Percentiles rank a stretch among this genome's conserved stretches.
Evolutionary conservation across 805 yeast species (phyloP).

Genomic region (Candida argentea): DNA sequence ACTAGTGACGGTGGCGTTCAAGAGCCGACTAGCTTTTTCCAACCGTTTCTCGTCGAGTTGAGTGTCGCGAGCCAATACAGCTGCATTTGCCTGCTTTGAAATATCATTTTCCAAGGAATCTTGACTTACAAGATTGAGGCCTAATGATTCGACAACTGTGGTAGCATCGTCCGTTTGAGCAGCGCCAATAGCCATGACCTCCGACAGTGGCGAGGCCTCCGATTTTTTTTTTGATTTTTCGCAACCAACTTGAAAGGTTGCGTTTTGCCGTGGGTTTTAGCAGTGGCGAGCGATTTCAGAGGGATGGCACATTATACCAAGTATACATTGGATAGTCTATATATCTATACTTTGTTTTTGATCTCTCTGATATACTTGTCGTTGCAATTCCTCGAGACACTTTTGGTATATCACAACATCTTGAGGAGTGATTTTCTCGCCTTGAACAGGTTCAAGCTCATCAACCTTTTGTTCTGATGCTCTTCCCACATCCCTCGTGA

Average conservation of each 20-base stretch:
- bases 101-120: slow-evolving; percentile 66
- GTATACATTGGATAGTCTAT: background rate
- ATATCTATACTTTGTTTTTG: background rate
- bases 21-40: slow-evolving; percentile 48
- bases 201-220: too few species aligned
- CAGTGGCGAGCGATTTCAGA: too few species aligned
- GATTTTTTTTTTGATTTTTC: too few species aligned
- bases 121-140: slow-evolving; percentile 62
- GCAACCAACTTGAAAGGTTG: too few species aligned
- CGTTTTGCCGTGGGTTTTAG: too few species aligned
- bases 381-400: slow-evolving; percentile 18
- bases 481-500: slow-evolving; percentile 41
- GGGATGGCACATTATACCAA: too few species aligned
- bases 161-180: too few species aligned
- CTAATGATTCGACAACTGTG: slow-evolving; percentile 10
- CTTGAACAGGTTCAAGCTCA: slow-evolving; percentile 12
- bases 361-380: slow-evolving; percentile 5
- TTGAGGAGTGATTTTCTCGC: slow-evolving; percentile 11
- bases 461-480: slow-evolving; percentile 10
- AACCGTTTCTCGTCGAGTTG: slow-evolving; percentile 71
- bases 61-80: slow-evolving; percentile 48
- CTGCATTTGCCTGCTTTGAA: slow-evolving; percentile 57
- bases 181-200: too few species aligned
- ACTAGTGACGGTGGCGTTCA: slow-evolving; percentile 33
- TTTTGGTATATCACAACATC: slow-evolving; percentile 17